Evolutionary conservation across 129 eudicot species (phyloP), one percentile per base, ranked within the genome.

Genomic region (Heracleum sosnowskyi): DNA sequence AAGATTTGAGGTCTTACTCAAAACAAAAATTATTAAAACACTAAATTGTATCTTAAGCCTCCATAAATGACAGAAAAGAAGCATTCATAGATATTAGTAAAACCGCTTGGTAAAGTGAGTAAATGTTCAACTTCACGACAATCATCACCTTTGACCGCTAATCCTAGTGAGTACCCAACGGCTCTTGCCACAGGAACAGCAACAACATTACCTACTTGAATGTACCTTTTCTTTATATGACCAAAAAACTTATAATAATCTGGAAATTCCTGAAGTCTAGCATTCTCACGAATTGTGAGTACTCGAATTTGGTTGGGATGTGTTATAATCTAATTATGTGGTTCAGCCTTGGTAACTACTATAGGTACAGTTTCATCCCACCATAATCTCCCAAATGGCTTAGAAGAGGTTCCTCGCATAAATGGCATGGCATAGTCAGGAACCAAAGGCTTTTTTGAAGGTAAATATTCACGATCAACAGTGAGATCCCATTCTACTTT

Each of bases 321-420:
- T 22, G 83, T 69, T 17, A 94, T 85, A 69, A 74, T 80, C 91
- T 92, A 75, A 17, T 95, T 95, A 76, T 95, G 98, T 4, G 98
- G 98, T 44, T 95, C 93, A 0, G 97, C 94, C 17, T 96, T 83
- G 0, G 96, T 90, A 69, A 91, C 96, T 11, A 95, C 98, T 0
- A 94, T 95, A 10, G 97, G 94, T 26, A 95, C 96, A 11, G 89
- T 95, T 49, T 88, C 91, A 84, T 95, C 98, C 93, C 92, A 91
- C 97, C 98, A 95, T 74, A 95, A 79, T 7, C 96, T 88, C 1
- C 96, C 93, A 82, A 95, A 95, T 13, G 98, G 97, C 98, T 91
- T 37, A 12, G 79, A 34, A n/a, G 98, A 95, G 36, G 79, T 78
- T 13, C 98, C 98, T 0, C 79, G 44, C 1, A 85, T 83, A 78